Base-by-base conservation (phyloP, 1,284 basidiomycete genomes). In the Phlebopus sp. region DNA sequence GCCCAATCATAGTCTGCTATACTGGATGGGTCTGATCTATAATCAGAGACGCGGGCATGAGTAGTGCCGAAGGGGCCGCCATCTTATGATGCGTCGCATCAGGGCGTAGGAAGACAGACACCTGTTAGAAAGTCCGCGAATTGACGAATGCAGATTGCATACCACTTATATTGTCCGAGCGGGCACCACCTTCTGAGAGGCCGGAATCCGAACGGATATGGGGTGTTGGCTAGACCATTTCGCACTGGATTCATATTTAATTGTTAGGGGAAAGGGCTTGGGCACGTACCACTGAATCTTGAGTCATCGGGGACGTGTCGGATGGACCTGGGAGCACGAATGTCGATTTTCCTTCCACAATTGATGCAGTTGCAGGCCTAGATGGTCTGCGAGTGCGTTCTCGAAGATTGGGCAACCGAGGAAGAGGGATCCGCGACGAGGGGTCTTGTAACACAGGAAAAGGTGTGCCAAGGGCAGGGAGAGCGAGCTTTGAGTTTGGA, bases 1-100 rank as follows among this genome's bases (percentile, higher is more conserved):
- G 76, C 74, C 90, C 90, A 92, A 59, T 88, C 84, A 56, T 78
- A 78, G 41, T 78, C 78, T 10, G 69, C 62, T 5, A 29, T 11
- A 34, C 66, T 60, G n/a, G 48, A 35, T 2, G 38, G 19, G 35
- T 63, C 62, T 29, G 50, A 53, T 49, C 52, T 42, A 11, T 49
- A 37, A 48, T 61, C 54, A n/a, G 52, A 36, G 11, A 37, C 38
- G 38, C 41, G 37, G 14, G 32, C 27, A 11, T 37, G 36, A 19
- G n/a, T 37, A 31, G 42, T 17, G 14, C 37, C 42, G 6, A 17
- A 32, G 15, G 17, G 8, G 0, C 44, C 36, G 30, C 36, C 47
- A 32, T 63, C 60, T 66, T 50, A 37, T 41, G 8, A 5, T 37
- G 36, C 14, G 53, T 31, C 35, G 42, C 19, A 45, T 40, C 14